Evolutionary conservation across 148 eudicot genomes (phyloP).

Genomic region (Persicaria tinctoria): DNA sequence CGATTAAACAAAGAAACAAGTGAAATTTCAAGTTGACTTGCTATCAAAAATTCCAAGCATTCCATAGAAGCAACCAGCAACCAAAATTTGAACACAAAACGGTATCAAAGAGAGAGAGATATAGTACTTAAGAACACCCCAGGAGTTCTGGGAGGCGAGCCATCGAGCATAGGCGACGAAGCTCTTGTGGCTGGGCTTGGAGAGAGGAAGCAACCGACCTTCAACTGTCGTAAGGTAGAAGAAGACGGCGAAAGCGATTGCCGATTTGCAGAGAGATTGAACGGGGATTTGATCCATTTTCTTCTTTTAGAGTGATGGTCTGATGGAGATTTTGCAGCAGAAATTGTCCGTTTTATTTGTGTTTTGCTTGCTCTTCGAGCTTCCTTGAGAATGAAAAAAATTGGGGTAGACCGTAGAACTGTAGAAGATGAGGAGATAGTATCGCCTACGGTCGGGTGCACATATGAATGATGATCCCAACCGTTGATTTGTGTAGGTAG

Average conservation of each 20-base stretch:
- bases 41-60: neutral
- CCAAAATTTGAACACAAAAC: neutral
- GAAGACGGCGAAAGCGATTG: constrained; percentile 7
- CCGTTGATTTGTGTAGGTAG: neutral
- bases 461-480: constrained; percentile 12
- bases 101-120: constrained; percentile 10
- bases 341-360: neutral
- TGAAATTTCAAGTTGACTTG: neutral
- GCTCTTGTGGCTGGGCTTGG: constrained; percentile 43
- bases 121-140: constrained; percentile 78
- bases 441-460: constrained; percentile 4
- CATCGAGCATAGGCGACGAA: constrained; percentile 73
- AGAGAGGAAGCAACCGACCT: constrained; percentile 29
- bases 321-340: neutral
- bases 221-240: constrained; percentile 18
- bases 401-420: no score
- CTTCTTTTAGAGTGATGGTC: neutral
- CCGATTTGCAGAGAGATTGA: neutral
- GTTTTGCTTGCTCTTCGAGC: neutral
- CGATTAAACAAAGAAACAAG: neutral
- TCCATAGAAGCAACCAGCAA: neutral
- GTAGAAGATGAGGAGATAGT: neutral
- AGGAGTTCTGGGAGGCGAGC: constrained; percentile 66
- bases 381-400: neutral
- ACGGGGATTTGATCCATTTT: constrained; percentile 13